Base-by-base conservation (phyloP, 306 rosid genomes). In the Trifolium repens region DNA sequence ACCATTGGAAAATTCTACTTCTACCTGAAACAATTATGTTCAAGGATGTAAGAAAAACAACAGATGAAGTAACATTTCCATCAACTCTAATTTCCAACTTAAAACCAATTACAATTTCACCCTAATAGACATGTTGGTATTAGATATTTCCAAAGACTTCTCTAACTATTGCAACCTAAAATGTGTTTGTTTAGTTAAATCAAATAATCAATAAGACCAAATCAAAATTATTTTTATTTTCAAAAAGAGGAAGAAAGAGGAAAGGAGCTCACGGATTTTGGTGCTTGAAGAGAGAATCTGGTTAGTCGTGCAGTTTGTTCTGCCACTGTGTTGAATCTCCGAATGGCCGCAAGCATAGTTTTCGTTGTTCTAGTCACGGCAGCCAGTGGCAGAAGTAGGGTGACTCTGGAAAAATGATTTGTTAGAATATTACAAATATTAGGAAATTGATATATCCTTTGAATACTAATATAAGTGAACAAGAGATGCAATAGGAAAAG, bases 281-380 rank as follows among this genome's bases (percentile, higher is more conserved):
- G 94, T n/a, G 91, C 83, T n/a, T 80, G 91, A 76, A 88, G 96
- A 63, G 86, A 72, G 60, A 93, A 89, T 81, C 67, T 88, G 71
- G 88, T 83, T 75, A 93, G 85, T 11, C 87, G 90, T 2, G 91
- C 87, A 78, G 88, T 83, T 60, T 77, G 80, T 58, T 78, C 84
- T 15, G 79, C 77, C 59, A 61, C 60, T 0, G 85, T 77, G 71
- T 79, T 86, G 78, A 90, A 71, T 66, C 82, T 84, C 68, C 93
- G 88, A 75, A 87, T 66, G 19, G 84, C 83, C n/a, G 80, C 79
- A 5, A 80, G 40, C 74, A 85, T 61, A 39, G 74, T 82, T 32
- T 73, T 64, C 72, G 68, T 40, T 54, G 5, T 39, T 71, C 39
- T 9, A 34, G 64, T 53, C 49, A 39, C 42, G 2, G 42, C 9